Evolutionary conservation across 768 basidiomycete species (phyloP).

Genomic region (Naganishia vaughanmartiniae): DNA sequence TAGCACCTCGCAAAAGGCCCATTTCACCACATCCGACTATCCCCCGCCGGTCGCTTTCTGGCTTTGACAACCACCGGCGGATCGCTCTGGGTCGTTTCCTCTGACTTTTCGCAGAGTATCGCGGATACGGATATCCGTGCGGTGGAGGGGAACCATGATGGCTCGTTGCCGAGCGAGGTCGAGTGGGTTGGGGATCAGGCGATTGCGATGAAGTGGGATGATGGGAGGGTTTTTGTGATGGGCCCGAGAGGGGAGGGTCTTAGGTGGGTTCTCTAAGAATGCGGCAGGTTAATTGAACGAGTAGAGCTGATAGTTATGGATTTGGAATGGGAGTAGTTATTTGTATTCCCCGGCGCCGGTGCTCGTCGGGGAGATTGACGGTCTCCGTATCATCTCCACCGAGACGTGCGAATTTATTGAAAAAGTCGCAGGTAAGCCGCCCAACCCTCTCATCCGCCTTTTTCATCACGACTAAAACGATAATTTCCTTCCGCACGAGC

Average conservation of each 20-base stretch:
- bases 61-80: constrained; percentile 70
- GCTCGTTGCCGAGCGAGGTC: constrained; percentile 59
- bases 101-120: constrained; percentile 82
- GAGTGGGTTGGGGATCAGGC: constrained; percentile 98
- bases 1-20: constrained; percentile 81
- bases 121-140: constrained; percentile 69
- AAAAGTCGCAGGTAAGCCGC: constrained; percentile 76
- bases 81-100: constrained; percentile 87
- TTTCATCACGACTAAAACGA: background rate
- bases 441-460: background rate
- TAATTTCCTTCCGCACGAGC: background rate
- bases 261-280: constrained; percentile 68
- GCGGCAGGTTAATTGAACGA: too few relatives aligned
- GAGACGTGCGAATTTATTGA: constrained; percentile 84
- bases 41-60: constrained; percentile 89
- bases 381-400: constrained; percentile 76
- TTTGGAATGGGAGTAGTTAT: constrained; percentile 60
- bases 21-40: constrained; percentile 79
- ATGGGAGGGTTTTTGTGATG: constrained; percentile 71
- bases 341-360: constrained; percentile 72
- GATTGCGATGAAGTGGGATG: constrained; percentile 75
- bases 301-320: background rate
- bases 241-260: constrained; percentile 86
- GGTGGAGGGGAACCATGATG: constrained; percentile 32
- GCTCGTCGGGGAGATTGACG: constrained; percentile 82